Evolutionary conservation across 306 rosid species (phyloP), one percentile per base, ranked within the genome.

Genomic region (Delonix regia): DNA sequence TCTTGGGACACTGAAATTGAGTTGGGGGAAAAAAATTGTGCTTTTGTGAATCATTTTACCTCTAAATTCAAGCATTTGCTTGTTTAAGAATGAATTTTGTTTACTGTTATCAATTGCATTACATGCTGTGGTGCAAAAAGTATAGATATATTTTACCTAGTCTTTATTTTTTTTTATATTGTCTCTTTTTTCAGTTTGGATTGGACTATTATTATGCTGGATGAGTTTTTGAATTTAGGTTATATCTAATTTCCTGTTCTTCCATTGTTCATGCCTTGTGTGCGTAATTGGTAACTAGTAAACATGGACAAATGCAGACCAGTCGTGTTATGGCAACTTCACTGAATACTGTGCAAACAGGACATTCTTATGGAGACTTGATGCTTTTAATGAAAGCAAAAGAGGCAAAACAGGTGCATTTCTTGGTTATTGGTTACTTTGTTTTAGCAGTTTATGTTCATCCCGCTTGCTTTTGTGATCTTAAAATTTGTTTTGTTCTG

Each of bases 311-410:
- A 75, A 71, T 93, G 89, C 96, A 96, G 99, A 84, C 93, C 67
- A 77, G 93, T 77, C 89, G 76, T 65, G 92, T 88, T 56, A 78
- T 96, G 65, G 97, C 98, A 80, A 80, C 86, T 80, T 89, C 96
- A 47, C 70, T 96, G 74, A 96, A 96, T 80, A 89, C 79, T 81
- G 88, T 88, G 52, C 98, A 89, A 67, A 96, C 99, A 41, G 88
- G 88, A 83, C 97, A 96, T 85, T 81, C 98, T 49, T 93, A 85
- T 84, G 99, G 97, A 71, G 99, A 96, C 68, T 56, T 86, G 44
- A 96, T 91, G 94, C 98, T 96, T 78, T 83, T 85, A 28, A 69
- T 30, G 78, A 93, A 91, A 80, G 99, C 96, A 68, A 66, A 75
- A 18, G 80, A 91, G 79, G 86, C 90, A 6, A 89, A 91, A 74